Conservation (phyloP, 208 protist species). For the Trypanosoma platydactyli region DNA sequence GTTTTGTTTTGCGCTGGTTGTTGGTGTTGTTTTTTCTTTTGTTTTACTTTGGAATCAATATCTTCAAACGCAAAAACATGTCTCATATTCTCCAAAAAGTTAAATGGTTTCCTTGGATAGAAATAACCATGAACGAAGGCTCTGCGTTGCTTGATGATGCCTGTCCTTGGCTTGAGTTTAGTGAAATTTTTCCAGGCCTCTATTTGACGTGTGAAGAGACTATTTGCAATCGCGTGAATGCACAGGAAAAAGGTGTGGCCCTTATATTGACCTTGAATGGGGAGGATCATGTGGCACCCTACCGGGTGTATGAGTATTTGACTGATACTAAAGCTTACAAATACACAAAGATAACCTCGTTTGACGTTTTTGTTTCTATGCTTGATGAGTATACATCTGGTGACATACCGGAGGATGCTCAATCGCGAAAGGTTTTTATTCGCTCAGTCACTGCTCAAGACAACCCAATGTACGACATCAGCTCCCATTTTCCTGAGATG, state of each 20-base stretch:
- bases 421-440: conserved; percentile 60
- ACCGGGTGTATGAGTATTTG: conserved; percentile 50
- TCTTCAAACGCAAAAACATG: conserved; percentile 3
- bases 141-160: conserved; percentile 25
- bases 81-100: conserved; percentile 20
- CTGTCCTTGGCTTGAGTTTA: conserved; percentile 63
- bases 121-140: conserved; percentile 22
- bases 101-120: conserved; percentile 45
- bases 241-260: conserved; percentile 44
- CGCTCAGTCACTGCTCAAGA: conserved; percentile 68
- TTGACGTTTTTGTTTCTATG: conserved; percentile 46
- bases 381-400: conserved; percentile 46
- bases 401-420: conserved; percentile 15
- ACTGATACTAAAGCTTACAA: conserved; percentile 20
- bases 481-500: conserved; percentile 59
- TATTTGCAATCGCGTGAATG: conserved; percentile 24
- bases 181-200: conserved; percentile 75
- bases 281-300: conserved; percentile 42
- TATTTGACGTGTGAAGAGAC: conserved; percentile 72
- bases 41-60: neutral
- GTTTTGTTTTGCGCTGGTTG: conserved; percentile 7
- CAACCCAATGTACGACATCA: conserved; percentile 70
- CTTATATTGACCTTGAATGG: conserved; percentile 78
- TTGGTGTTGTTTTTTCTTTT: conserved; percentile 18
- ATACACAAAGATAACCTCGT: conserved; percentile 35